Conservation (phyloP, 495 filamentous ascomycete genomes). For the Neurospora sp. region DNA sequence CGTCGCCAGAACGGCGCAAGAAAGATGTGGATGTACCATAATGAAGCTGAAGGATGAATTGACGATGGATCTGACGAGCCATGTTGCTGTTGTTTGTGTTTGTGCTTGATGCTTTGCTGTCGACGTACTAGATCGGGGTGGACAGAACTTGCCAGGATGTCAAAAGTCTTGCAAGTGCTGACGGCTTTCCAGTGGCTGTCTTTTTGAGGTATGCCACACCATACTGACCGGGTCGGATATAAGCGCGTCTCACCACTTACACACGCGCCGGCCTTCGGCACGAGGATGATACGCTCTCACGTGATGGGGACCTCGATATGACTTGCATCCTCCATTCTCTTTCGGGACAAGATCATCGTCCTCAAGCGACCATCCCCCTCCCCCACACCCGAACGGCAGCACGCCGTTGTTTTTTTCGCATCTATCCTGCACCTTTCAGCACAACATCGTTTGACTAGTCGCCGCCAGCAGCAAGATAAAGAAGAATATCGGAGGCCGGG, state of each 20-base stretch:
- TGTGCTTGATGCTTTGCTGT: neutral
- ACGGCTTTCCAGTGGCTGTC: neutral
- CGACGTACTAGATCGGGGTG: neutral
- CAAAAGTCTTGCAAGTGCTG: neutral
- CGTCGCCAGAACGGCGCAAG: neutral
- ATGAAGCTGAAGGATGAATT: neutral
- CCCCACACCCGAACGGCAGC: neutral
- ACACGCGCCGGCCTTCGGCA: neutral
- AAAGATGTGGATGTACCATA: neutral
- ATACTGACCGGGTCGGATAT: neutral
- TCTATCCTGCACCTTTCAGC: neutral
- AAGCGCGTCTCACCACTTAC: constrained; percentile 5
- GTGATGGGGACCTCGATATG: constrained; percentile 4
- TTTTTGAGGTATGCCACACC: neutral
- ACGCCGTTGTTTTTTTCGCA: neutral
- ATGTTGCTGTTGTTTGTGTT: neutral
- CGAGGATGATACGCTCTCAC: constrained; percentile 14
- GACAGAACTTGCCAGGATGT: neutral
- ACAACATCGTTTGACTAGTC: neutral
- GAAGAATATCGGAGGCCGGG: neutral
- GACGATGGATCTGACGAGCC: neutral
- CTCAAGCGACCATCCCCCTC: neutral
- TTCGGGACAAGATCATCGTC: neutral
- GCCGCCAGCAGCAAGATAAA: neutral
- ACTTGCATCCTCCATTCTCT: neutral